phyloP scores from a whole-genome alignment of 176 grass and related monocot genomes.

The Oropetium thomaeum region DNA sequence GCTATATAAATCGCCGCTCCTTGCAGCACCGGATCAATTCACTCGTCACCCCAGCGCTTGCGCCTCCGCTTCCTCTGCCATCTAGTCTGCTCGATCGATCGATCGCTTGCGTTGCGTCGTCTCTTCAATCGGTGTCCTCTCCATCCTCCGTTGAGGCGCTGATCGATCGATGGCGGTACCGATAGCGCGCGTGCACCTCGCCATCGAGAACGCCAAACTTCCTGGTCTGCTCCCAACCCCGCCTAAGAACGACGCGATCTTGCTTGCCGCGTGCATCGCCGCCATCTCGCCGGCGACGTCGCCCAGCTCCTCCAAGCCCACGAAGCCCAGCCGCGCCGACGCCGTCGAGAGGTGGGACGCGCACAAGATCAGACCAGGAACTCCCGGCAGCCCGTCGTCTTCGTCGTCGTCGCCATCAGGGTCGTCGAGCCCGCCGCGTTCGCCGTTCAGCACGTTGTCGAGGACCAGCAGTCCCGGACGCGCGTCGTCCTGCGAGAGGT shows the following conservation, averaged over 20 bases:
- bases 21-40: no score
- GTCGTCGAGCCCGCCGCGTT: not conserved
- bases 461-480: not conserved
- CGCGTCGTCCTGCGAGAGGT: not conserved
- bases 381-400: not conserved
- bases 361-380: not conserved
- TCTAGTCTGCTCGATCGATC: no score
- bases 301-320: no score
- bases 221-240: not conserved
- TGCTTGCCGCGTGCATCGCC: not conserved
- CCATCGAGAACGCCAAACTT: not conserved
- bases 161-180: no score
- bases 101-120: no score
- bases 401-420: not conserved
- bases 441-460: no score
- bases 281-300: not conserved
- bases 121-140: no score
- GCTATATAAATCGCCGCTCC: not conserved
- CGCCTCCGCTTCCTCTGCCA: no score
- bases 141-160: no score
- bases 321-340: not conserved
- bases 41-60: no score
- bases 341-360: not conserved
- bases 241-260: not conserved
- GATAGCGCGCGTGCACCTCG: no score